Percentiles rank a stretch among this genome's conserved stretches.
Conservation (phyloP, 768 basidiomycete genomes). For the Pleurotus sapidus region DNA sequence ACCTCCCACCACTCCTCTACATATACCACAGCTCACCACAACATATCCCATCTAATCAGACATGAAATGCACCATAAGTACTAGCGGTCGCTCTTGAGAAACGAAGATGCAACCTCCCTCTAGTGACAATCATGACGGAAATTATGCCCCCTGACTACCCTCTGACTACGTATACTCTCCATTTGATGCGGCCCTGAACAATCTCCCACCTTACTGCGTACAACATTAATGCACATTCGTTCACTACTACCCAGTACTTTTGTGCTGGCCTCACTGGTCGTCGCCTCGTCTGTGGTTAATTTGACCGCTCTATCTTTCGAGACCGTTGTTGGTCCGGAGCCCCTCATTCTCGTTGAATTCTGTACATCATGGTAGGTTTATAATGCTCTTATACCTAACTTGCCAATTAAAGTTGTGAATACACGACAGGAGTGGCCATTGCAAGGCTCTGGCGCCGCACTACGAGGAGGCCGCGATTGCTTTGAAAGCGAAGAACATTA, state of each 20-base stretch:
- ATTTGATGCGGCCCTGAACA: no score
- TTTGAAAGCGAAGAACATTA: conserved; percentile 87
- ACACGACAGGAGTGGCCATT: conserved; percentile 83
- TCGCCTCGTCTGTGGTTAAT: conserved; percentile 65
- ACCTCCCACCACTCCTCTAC: no score
- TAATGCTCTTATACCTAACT: background rate
- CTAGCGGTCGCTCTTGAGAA: no score
- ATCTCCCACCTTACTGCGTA: no score
- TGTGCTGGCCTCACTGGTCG: conserved; percentile 45
- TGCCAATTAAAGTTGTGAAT: background rate
- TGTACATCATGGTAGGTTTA: conserved; percentile 75
- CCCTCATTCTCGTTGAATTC: conserved; percentile 90
- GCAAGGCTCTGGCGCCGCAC: conserved; percentile 92
- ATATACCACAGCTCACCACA: no score
- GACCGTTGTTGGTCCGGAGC: conserved; percentile 56
- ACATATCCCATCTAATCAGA: no score
- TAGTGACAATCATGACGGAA: no score
- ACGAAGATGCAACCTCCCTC: no score
- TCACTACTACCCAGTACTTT: conserved; percentile 48
- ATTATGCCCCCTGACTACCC: no score
- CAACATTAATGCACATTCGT: conserved; percentile 57
- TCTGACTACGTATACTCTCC: no score
- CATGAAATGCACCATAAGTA: no score
- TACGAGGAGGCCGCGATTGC: conserved; percentile 93
- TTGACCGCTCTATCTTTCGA: conserved; percentile 72